These are phyloP conservation scores for Ceratocystis harringtonii DNA, from an alignment of 2,329 filamentous ascomycete genomes.

Conservation along the genomic window DNA sequence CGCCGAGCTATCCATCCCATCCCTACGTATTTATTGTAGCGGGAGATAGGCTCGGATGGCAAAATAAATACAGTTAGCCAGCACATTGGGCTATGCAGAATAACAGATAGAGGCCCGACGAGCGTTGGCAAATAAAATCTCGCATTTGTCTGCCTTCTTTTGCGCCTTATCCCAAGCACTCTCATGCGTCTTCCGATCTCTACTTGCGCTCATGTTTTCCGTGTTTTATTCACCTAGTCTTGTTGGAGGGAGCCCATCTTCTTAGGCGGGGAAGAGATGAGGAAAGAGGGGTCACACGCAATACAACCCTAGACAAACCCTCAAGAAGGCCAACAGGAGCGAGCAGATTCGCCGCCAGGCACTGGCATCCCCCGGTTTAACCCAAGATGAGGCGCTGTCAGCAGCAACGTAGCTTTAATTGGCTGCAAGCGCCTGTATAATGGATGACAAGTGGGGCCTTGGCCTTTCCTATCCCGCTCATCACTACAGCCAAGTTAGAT, in stretches of 20 bases:
- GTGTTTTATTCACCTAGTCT: no score
- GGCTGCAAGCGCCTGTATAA: background rate
- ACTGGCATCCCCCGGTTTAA: background rate
- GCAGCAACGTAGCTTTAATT: background rate
- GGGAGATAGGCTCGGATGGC: no score
- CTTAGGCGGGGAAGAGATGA: background rate
- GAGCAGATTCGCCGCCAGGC: background rate
- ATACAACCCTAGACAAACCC: background rate
- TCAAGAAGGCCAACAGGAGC: background rate
- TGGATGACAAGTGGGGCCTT: background rate
- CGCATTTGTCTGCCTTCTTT: no score
- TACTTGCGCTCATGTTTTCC: no score
- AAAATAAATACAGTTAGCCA: no score
- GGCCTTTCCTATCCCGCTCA: background rate
- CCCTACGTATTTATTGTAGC: background rate
- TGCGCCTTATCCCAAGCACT: no score
- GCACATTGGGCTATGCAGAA: no score
- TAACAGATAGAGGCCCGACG: no score
- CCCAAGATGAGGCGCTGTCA: background rate
- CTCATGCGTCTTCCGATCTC: no score
- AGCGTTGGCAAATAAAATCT: no score
- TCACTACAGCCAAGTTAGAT: background rate
- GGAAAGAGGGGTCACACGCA: background rate
- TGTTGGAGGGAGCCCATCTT: no score
- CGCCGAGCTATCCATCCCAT: background rate